A percentile compares a stretch with the other conserved stretches of the same genome.
Evolutionary conservation across 257 asterid species (phyloP).

Genomic region (Solanum corneliomulleri): DNA sequence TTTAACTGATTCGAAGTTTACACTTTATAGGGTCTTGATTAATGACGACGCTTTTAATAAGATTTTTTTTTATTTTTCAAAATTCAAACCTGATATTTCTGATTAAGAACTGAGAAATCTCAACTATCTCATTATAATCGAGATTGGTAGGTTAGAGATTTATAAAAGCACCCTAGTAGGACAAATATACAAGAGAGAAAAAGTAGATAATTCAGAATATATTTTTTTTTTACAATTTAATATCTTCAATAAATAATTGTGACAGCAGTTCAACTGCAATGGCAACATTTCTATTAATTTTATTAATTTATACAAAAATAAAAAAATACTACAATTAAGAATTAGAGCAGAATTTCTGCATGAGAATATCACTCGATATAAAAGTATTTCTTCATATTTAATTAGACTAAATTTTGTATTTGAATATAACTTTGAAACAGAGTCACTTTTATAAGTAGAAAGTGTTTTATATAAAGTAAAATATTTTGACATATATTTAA

Average conservation of each 20-base stretch:
- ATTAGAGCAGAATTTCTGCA: neutral
- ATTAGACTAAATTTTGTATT: neutral
- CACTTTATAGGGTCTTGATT: rapidly evolving
- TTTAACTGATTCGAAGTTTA: no score
- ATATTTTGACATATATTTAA: neutral
- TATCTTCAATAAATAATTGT: neutral
- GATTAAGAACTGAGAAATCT: no score
- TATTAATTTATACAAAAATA: neutral
- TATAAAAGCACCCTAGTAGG: slow-evolving; percentile 1
- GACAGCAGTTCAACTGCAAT: neutral
- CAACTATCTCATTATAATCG: neutral
- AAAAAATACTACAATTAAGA: neutral
- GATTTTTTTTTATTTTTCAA: no score
- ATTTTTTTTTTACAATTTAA: neutral
- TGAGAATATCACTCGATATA: neutral
- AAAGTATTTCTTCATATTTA: neutral
- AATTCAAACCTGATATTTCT: rapidly evolving
- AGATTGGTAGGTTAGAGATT: slow-evolving; percentile 22
- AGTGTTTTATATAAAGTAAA: neutral
- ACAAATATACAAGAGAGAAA: neutral
- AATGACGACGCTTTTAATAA: rapidly evolving
- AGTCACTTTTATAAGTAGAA: neutral
- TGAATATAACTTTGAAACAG: neutral
- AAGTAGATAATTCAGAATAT: neutral
- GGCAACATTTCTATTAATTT: neutral